phyloP scores from a whole-genome alignment of 225 moss, liverwort and hornwort genomes.

The Ulota crispa region DNA sequence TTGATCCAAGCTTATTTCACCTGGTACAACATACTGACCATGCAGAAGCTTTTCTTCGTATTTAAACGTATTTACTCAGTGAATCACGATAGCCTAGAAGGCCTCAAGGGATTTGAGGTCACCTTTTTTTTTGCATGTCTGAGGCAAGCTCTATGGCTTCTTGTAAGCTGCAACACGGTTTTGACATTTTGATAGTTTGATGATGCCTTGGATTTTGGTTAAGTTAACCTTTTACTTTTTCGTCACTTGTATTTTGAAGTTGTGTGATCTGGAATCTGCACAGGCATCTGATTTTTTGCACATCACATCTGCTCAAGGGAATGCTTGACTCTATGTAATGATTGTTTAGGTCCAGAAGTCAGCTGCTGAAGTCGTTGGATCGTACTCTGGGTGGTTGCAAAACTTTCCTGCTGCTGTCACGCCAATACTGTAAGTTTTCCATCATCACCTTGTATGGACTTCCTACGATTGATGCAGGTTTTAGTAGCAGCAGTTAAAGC shows the following conservation, averaged over 20 bases:
- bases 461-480: background rate
- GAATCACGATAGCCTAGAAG: background rate
- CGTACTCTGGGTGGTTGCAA: constrained; percentile 83
- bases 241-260: background rate
- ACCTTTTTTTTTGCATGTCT: constrained; percentile 4
- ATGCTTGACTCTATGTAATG: background rate
- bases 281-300: background rate
- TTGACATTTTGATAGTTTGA: background rate
- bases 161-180: background rate
- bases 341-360: constrained; percentile 78
- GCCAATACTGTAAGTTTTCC: constrained; percentile 67
- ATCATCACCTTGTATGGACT: background rate
- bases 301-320: constrained; percentile 3
- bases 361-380: constrained; percentile 88
- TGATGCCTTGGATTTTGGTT: background rate
- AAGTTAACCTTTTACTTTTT: background rate
- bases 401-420: constrained; percentile 71
- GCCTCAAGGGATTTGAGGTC: background rate
- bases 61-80: background rate
- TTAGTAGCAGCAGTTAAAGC: background rate
- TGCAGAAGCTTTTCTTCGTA: background rate
- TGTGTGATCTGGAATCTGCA: background rate
- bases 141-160: background rate
- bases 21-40: constrained; percentile 51
- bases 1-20: constrained; percentile 74